Percentiles rank a stretch among this genome's conserved stretches.
These are phyloP conservation scores for Fusarium newnesense DNA, from an alignment of 2,329 filamentous ascomycete species.

Conservation along the genomic window DNA sequence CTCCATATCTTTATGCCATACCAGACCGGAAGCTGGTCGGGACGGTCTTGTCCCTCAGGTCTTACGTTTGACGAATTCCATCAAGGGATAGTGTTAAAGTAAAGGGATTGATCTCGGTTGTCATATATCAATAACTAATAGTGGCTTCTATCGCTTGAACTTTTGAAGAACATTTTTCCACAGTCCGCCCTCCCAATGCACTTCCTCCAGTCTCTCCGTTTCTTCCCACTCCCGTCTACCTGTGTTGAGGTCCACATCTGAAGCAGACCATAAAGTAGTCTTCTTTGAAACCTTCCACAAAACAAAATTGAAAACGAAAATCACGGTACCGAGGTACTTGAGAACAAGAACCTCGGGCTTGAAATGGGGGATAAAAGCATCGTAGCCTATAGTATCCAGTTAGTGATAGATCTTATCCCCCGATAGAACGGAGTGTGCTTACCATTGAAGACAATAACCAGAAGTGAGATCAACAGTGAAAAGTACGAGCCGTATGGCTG, in stretches of 20 bases:
- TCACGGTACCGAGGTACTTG: constrained; percentile 55
- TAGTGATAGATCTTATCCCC: no score
- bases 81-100: no score
- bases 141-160: no score
- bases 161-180: no score
- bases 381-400: background rate
- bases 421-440: no score
- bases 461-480: constrained; percentile 44
- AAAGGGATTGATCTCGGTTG: no score
- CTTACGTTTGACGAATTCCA: no score
- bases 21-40: no score
- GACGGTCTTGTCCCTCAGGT: no score
- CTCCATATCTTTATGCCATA: no score
- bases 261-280: constrained; percentile 57
- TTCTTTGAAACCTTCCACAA: constrained; percentile 72
- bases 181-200: no score
- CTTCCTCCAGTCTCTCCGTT: background rate
- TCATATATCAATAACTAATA: no score
- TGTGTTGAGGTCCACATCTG: constrained; percentile 67
- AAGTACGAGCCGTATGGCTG: constrained; percentile 54
- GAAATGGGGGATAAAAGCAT: constrained; percentile 63
- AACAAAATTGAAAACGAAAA: constrained; percentile 66
- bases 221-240: constrained; percentile 53
- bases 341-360: constrained; percentile 71
- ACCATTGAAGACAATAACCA: constrained; percentile 67